A percentile compares a stretch with the other conserved stretches of the same genome.
These are phyloP conservation scores for Tulasnella sp. DNA, from an alignment of 768 basidiomycete species.

Conservation along the genomic window DNA sequence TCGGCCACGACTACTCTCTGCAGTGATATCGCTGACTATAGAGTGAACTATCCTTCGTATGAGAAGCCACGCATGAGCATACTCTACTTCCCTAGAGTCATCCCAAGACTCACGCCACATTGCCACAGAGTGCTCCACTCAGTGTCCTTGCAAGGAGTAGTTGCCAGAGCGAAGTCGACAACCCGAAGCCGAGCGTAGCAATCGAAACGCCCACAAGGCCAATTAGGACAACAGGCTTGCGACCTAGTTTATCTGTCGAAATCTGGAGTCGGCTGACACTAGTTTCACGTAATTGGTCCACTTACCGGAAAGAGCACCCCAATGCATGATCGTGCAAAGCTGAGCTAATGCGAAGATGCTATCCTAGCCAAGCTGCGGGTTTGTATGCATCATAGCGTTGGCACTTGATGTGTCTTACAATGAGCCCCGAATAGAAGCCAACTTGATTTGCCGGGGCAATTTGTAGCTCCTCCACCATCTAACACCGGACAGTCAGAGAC, in stretches of 20 bases:
- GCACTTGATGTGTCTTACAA: neutral
- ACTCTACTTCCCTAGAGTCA: too few species aligned
- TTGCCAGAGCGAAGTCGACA: slow-evolving; percentile 2
- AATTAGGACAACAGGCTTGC: slow-evolving; percentile 18
- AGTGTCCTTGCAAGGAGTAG: neutral
- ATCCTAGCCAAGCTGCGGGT: neutral
- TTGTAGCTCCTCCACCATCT: slow-evolving; percentile 13
- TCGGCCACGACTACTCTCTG: slow-evolving; percentile 45
- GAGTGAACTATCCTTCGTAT: slow-evolving; percentile 33
- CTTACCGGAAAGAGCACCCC: slow-evolving; percentile 16
- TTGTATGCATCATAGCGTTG: neutral
- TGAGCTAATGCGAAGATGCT: slow-evolving; percentile 16
- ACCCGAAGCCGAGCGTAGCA: slow-evolving; percentile 10
- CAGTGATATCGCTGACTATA: slow-evolving; percentile 52
- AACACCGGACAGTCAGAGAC: neutral
- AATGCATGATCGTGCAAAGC: slow-evolving; percentile 15
- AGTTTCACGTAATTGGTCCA: neutral
- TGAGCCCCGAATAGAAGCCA: slow-evolving; percentile 12
- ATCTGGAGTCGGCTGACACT: neutral
- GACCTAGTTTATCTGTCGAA: slow-evolving; percentile 17
- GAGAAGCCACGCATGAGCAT: neutral
- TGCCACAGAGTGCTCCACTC: slow-evolving; percentile 10
- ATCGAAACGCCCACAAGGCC: slow-evolving; percentile 14
- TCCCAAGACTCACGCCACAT: slow-evolving; percentile 6
- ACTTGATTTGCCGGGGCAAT: slow-evolving; percentile 8